Conservation (phyloP, 23 red algal species). For the Cyanidiococcus yangmingshanensis region DNA sequence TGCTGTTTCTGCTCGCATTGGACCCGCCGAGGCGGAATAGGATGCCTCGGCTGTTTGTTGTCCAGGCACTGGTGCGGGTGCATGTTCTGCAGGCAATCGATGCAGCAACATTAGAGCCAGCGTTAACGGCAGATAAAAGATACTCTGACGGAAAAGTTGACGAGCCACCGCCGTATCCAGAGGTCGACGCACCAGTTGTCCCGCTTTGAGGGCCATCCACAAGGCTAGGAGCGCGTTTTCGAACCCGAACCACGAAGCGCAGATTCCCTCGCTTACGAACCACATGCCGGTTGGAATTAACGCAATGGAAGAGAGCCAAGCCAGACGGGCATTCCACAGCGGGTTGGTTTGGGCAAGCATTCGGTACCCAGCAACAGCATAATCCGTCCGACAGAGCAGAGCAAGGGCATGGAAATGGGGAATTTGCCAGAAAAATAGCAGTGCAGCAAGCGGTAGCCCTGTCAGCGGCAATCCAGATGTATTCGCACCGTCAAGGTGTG, state of each 20-base stretch:
- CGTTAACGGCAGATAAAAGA: slow-evolving; percentile 30
- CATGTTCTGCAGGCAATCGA: too few species aligned
- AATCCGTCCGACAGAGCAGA: slow-evolving; percentile 48
- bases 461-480: too few species aligned
- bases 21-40: too few species aligned
- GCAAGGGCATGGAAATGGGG: slow-evolving; percentile 96
- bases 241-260: slow-evolving; percentile 35
- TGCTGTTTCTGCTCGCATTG: too few species aligned
- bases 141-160: slow-evolving; percentile 34
- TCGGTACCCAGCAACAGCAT: slow-evolving; percentile 43
- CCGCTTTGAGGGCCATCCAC: slow-evolving; percentile 40
- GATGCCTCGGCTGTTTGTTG: too few species aligned
- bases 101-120: slow-evolving; percentile 21
- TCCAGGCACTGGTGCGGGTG: too few species aligned
- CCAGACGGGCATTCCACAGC: slow-evolving; percentile 40
- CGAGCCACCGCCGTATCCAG: slow-evolving; percentile 34
- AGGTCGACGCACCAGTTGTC: slow-evolving; percentile 33
- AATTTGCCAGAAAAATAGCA: slow-evolving; percentile 92
- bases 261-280: slow-evolving; percentile 32
- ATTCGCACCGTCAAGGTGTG: slow-evolving; percentile 43
- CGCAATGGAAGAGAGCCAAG: slow-evolving; percentile 28
- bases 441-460: slow-evolving; percentile 28
- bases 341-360: slow-evolving; percentile 74
- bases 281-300: slow-evolving; percentile 49
- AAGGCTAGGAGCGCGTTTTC: slow-evolving; percentile 31